Evolutionary conservation across 768 basidiomycete genomes (phyloP).

Genomic region (Lactifluus subvellereus): DNA sequence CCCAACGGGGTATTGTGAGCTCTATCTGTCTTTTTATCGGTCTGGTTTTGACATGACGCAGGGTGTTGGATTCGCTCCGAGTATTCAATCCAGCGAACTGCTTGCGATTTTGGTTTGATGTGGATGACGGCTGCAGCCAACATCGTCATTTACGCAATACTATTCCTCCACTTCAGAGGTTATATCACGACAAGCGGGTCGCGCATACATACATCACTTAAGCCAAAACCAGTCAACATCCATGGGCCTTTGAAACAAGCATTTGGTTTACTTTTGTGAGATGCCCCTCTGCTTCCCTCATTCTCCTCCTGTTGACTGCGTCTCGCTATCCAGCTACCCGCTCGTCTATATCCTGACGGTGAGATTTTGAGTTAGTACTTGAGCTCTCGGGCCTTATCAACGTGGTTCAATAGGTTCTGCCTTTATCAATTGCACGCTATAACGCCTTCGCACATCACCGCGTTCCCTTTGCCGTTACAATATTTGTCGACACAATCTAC

Average conservation of each 20-base stretch:
- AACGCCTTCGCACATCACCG: background rate
- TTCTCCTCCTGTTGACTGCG: background rate
- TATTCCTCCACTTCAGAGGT: background rate
- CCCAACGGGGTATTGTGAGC: background rate
- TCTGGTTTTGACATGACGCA: background rate
- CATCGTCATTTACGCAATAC: background rate
- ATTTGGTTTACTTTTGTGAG: conserved; percentile 4
- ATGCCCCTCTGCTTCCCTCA: background rate
- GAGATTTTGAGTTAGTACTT: too few relatives aligned
- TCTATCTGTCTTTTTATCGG: background rate
- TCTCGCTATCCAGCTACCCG: background rate
- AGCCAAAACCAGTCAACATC: background rate
- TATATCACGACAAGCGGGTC: background rate
- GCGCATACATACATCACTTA: background rate
- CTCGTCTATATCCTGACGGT: background rate
- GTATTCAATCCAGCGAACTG: background rate
- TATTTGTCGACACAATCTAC: background rate
- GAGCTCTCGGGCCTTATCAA: background rate
- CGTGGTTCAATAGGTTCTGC: background rate
- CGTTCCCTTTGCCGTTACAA: background rate
- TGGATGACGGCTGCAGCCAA: background rate
- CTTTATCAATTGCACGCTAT: background rate
- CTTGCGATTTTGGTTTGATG: background rate
- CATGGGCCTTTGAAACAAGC: background rate
- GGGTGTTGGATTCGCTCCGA: background rate